Base-by-base conservation (phyloP, 2,329 filamentous ascomycete genomes). In the Venturia aucupariae region DNA sequence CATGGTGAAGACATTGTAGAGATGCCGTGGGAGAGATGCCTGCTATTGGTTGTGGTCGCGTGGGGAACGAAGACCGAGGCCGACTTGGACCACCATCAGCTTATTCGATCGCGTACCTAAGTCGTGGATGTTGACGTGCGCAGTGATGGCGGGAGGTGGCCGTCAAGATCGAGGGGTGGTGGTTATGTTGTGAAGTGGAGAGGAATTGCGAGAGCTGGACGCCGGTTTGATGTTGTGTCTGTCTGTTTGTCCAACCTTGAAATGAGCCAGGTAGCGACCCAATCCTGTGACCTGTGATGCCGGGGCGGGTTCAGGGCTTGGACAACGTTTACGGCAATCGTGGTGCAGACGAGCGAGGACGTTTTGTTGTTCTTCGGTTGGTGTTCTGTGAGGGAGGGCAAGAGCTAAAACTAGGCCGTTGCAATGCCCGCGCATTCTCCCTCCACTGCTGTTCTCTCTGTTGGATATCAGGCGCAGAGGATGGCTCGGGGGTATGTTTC, bases 41-140 rank as follows among this genome's bases (percentile, higher is more conserved):
- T 41, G 39, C 15, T 41, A 41, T 42, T 39, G 57, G 35, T 41
- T 10, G 57, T 39, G 57, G 35, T 41, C 27, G 57, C 5, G 3
- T 11, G 22, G 59, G 59, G 13, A 32, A 60, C 22, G 59, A 41
- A 19, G 59, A 44, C 57, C 35, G 57, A 60, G 59, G 27, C 51
- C 30, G 51, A 11, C 19, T 22, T 35, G 17, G 30, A 19, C 19
- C 15, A 57, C 27, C 51, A 57, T 35, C 30, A n/a, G 35, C 30
- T 35, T 35, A 8, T 15, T 27, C 24, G 17, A 17, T 35, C 51
- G 27, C 17, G 30, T 24, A n/a, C n/a, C n/a, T n/a, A n/a, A 35
- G 51, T 35, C 27, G 39, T 35, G 7, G 51, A n/a, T 24, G 2
- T 46, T 46, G 44, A 27, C 46, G 44, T 24, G 44, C 22, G 13